Evolutionary conservation across 305 asterid species (phyloP).

Genomic region (Fraxinus sp.): DNA sequence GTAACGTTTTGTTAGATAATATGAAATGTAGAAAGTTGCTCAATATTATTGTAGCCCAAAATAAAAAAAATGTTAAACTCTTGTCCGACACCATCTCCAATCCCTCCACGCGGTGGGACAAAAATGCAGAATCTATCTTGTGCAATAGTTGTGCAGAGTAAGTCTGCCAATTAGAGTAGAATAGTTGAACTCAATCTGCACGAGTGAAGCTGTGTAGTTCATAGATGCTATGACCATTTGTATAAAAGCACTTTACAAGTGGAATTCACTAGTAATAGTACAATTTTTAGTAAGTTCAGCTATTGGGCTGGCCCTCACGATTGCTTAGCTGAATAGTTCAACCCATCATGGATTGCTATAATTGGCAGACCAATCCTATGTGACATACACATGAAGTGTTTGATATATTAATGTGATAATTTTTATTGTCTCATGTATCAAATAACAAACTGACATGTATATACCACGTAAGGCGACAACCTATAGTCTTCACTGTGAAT

Average conservation of each 20-base stretch:
- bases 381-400: too few relatives aligned
- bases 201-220: slow-evolving; percentile 1
- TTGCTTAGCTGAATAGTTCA: too few relatives aligned
- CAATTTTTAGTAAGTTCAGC: neutral
- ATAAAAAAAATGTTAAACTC: neutral
- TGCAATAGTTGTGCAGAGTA: slow-evolving; percentile 7
- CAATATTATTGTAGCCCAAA: neutral
- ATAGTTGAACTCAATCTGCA: slow-evolving; percentile 2
- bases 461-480: too few relatives aligned
- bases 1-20: slow-evolving; percentile 30
- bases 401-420: too few relatives aligned
- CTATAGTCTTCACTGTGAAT: too few relatives aligned
- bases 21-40: slow-evolving; percentile 12
- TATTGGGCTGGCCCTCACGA: neutral
- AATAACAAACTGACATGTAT: too few relatives aligned
- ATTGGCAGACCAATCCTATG: too few relatives aligned
- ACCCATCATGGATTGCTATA: too few relatives aligned
- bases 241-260: neutral
- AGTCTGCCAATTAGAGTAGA: neutral
- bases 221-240: neutral
- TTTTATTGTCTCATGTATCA: too few relatives aligned
- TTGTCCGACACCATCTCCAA: neutral
- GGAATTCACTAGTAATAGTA: neutral
- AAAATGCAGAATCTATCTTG: neutral
- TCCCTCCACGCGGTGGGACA: neutral